Evolutionary conservation across 352 stramenopile species (phyloP).

Genomic region (Thraustochytrium sp.): DNA sequence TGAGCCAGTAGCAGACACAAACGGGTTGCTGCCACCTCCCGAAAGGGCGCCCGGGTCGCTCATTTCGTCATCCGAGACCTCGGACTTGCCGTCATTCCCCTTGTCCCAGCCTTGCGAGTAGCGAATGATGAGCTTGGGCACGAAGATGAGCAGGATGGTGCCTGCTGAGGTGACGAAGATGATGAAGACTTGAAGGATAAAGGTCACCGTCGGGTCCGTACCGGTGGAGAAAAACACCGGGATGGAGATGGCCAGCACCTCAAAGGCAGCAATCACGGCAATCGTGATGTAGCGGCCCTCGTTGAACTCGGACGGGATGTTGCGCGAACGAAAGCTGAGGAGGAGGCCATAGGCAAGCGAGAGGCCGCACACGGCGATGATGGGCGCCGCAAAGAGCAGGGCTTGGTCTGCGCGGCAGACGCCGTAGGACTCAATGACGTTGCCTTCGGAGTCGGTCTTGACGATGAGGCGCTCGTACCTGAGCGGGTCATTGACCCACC

Average conservation of each 20-base stretch:
- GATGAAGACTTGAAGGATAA: slow-evolving; percentile 20
- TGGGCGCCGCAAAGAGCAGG: not conserved
- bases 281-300: slow-evolving; percentile 19
- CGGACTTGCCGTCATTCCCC: not conserved
- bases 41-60: not conserved
- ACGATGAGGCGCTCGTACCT: not conserved
- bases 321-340: not conserved
- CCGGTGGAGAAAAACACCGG: slow-evolving; percentile 15
- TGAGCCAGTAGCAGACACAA: not conserved
- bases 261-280: not conserved
- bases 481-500: not conserved
- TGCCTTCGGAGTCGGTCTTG: not conserved
- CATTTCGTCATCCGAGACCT: not conserved
- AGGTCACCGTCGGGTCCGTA: not conserved
- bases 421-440: not conserved
- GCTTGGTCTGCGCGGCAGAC: not conserved
- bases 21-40: not conserved
- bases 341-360: not conserved
- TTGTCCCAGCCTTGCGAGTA: slow-evolving; percentile 1
- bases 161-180: not conserved
- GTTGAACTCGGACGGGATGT: slow-evolving; percentile 11
- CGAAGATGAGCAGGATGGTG: slow-evolving; percentile 32
- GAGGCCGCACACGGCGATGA: not conserved
- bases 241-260: not conserved
- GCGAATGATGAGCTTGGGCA: slow-evolving; percentile 23